Evolutionary conservation across 495 filamentous ascomycete genomes (phyloP).

Genomic region (Penicillium nucicola): DNA sequence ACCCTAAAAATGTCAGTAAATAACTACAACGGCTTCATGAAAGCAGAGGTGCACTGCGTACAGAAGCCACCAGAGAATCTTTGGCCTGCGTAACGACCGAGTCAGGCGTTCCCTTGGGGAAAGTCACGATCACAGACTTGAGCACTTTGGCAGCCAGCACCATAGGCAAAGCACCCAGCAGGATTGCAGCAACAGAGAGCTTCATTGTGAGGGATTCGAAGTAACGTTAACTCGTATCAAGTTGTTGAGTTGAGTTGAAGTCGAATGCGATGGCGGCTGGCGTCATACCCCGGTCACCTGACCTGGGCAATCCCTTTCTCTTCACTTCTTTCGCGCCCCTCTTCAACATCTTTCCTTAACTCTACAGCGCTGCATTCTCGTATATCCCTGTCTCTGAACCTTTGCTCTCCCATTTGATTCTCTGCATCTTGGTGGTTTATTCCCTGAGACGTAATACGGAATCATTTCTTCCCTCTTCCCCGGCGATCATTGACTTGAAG

Average conservation of each 20-base stretch:
- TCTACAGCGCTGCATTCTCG: constrained; percentile 11
- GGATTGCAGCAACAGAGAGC: constrained; percentile 35
- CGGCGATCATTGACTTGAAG: constrained; percentile 13
- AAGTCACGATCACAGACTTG: constrained; percentile 76
- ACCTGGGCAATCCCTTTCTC: constrained; percentile 18
- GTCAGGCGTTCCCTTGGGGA: constrained; percentile 68
- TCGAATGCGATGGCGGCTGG: constrained; percentile 2
- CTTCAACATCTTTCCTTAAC: constrained; percentile 3
- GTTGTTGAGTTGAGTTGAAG: not conserved
- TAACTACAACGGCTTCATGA: not conserved
- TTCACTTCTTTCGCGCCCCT: not conserved
- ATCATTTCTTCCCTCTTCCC: constrained; percentile 6
- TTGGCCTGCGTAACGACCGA: constrained; percentile 66
- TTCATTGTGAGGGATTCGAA: constrained; percentile 51
- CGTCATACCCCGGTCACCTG: constrained; percentile 27
- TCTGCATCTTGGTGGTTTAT: constrained; percentile 5
- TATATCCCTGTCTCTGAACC: not conserved
- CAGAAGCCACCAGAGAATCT: constrained; percentile 63
- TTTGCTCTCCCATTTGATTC: not conserved
- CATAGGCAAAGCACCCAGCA: constrained; percentile 54
- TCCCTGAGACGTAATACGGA: not conserved
- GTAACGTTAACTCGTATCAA: too few relatives aligned
- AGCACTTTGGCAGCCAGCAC: constrained; percentile 54
- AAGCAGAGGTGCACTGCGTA: constrained; percentile 35
- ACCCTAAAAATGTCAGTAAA: constrained; percentile 15